Conservation (phyloP, 257 asterid genomes). For the Primulina tabacum region DNA sequence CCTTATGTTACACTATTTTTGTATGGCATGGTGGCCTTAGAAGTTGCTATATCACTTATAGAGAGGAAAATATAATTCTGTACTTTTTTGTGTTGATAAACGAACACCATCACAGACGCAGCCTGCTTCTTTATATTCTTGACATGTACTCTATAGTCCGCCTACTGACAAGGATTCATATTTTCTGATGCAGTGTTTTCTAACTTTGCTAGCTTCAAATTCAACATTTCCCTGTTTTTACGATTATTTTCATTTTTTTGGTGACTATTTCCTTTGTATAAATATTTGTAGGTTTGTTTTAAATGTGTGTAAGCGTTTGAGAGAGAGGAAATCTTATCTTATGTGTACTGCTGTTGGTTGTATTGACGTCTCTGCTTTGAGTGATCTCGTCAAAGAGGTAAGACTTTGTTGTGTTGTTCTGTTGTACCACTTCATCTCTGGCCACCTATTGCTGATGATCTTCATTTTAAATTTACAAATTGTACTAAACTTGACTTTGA, state of each 20-base stretch:
- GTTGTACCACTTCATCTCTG: not conserved
- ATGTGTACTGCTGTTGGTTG: conserved; percentile 84
- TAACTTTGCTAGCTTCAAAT: not conserved
- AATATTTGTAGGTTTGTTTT: conserved; percentile 54
- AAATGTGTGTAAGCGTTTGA: conserved; percentile 66
- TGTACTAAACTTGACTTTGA: conserved; percentile 11
- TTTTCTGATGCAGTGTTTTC: conserved; percentile 1
- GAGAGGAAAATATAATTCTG: not conserved
- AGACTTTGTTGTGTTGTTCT: not conserved
- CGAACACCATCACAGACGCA: not conserved
- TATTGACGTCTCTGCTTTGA: conserved; percentile 76
- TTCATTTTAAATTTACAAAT: conserved; percentile 10
- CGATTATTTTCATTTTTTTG: conserved; percentile 7
- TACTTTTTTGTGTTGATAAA: not conserved
- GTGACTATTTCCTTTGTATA: conserved; percentile 19
- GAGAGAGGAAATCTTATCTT: conserved; percentile 76
- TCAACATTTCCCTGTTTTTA: not conserved
- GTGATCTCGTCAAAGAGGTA: conserved; percentile 90
- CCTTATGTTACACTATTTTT: not conserved
- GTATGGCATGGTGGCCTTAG: not conserved
- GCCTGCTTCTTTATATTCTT: conserved; percentile 7
- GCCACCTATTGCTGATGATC: not conserved
- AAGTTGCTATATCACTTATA: conserved; percentile 3
- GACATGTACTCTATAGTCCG: not conserved
- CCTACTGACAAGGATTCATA: conserved; percentile 3